Evolutionary conservation across 2,329 filamentous ascomycete species (phyloP).

Genomic region (Ophiostoma piceae): DNA sequence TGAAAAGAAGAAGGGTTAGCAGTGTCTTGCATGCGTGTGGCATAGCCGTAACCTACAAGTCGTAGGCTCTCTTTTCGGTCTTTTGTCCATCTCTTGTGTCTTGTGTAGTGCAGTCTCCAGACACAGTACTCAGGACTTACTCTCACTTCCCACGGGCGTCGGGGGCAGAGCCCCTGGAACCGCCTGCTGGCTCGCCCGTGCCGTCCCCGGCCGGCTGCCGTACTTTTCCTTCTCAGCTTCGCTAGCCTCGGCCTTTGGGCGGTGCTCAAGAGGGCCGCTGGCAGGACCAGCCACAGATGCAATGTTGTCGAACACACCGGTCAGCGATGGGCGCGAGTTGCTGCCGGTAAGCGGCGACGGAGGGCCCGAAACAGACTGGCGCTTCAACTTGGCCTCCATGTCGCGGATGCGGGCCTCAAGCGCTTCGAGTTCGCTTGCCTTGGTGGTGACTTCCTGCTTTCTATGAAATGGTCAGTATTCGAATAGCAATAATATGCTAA

Average conservation of each 20-base stretch:
- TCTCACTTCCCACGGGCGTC: constrained; percentile 57
- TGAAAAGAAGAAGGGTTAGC: constrained; percentile 39
- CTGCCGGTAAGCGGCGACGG: constrained; percentile 19
- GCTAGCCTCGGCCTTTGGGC: constrained; percentile 22
- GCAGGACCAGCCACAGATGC: constrained; percentile 27
- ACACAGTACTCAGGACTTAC: constrained; percentile 39
- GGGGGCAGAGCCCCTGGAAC: constrained; percentile 56
- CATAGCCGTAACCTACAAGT: not conserved
- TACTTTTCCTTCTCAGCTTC: constrained; percentile 33
- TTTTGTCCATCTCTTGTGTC: not conserved
- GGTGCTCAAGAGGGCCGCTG: constrained; percentile 24
- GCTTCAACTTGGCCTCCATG: constrained; percentile 71
- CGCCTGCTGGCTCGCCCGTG: constrained; percentile 45
- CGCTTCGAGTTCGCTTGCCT: constrained; percentile 74
- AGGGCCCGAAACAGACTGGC: constrained; percentile 3
- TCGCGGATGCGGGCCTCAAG: constrained; percentile 79
- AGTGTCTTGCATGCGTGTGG: constrained; percentile 28
- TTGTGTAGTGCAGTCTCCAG: constrained; percentile 18
- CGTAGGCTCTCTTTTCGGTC: not conserved
- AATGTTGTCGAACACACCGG: constrained; percentile 31
- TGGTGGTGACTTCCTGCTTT: constrained; percentile 70
- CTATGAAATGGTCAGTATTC: constrained; percentile 41
- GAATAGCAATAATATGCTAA: no score
- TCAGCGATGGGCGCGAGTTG: constrained; percentile 31
- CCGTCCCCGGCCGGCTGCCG: constrained; percentile 51